Evolutionary conservation across 768 basidiomycete genomes (phyloP).

Genomic region (Trametes cingulata): DNA sequence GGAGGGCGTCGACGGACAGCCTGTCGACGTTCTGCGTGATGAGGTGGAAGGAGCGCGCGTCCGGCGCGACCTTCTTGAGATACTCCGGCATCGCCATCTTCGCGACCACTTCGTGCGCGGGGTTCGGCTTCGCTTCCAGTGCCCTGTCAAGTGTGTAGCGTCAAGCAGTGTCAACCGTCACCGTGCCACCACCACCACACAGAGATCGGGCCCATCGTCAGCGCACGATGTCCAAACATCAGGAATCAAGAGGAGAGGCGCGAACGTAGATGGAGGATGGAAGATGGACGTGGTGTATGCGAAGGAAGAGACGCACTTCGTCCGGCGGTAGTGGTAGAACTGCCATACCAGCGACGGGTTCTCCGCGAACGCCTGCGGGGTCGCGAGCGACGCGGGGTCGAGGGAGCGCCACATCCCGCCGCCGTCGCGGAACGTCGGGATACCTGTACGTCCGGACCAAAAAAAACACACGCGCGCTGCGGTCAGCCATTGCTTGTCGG

Average conservation of each 20-base stretch:
- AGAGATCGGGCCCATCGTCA: not conserved
- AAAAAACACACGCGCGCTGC: too few species aligned
- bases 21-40: constrained; percentile 64
- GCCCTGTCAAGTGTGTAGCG: constrained; percentile 45
- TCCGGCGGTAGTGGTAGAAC: constrained; percentile 60
- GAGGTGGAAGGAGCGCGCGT: constrained; percentile 45
- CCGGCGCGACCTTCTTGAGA: constrained; percentile 41
- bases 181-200: too few species aligned
- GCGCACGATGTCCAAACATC: too few species aligned
- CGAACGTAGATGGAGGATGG: too few species aligned
- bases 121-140: constrained; percentile 48
- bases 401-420: constrained; percentile 53
- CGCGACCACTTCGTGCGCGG: constrained; percentile 55
- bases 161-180: too few species aligned
- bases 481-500: too few species aligned
- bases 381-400: constrained; percentile 49
- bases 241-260: too few species aligned
- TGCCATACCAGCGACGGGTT: constrained; percentile 57
- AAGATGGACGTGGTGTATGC: not conserved
- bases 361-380: constrained; percentile 49
- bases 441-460: not conserved
- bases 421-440: constrained; percentile 14
- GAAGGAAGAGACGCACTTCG: constrained; percentile 34
- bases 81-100: constrained; percentile 41
- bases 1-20: constrained; percentile 41